Evolutionary conservation across 768 basidiomycete genomes (phyloP), one percentile per base, ranked within the genome.

Genomic region (Leccinum subtestaceum): DNA sequence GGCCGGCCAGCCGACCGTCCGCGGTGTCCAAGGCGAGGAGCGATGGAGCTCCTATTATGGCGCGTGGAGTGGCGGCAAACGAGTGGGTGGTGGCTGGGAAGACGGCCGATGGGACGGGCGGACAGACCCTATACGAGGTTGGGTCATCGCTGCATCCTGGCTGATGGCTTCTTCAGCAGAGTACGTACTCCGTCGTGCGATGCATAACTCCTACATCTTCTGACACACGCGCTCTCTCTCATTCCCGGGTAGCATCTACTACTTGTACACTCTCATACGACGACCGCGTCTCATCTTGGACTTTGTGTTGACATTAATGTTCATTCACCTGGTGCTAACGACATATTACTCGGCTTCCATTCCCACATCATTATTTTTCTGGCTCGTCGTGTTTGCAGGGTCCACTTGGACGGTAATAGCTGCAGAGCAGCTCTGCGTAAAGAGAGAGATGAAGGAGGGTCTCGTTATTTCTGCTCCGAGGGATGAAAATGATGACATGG

Each of bases 281-380:
- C 84, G 93, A 50, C 97, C 97, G 38, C 91, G 96, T 21, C 83
- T 96, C 65, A 89, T 98, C 68, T 87, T 99, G 65, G 97, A 99
- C 76, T 97, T 97, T 74, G 81, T 93, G 9, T 72, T 96, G 60
- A 98, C 97, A 0, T 83, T 98, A 51, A 76, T 91, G 51, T 91
- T 96, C 80, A 91, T 88, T 70, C 97, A 99, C 73, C 77, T 96
- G 58, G 88, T 98, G 56, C 77, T 98, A 60, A 96, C 97, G 55
- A 95, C 93, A 38, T 98, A 98, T 76, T 84, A 84, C 67, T 76
- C 84, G 12, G 74, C 77, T 56, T 72, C 74, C 50, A 67, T 89
- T 68, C 97, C 97, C 7, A 91, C 91, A 0, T 95, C 93, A 1
- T 70, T 92, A 36, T 98, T 96, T 80, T 98, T 91, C 78, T 99